Conservation (phyloP, 805 yeast genomes). For the Wilhelminamyces savonicus region DNA sequence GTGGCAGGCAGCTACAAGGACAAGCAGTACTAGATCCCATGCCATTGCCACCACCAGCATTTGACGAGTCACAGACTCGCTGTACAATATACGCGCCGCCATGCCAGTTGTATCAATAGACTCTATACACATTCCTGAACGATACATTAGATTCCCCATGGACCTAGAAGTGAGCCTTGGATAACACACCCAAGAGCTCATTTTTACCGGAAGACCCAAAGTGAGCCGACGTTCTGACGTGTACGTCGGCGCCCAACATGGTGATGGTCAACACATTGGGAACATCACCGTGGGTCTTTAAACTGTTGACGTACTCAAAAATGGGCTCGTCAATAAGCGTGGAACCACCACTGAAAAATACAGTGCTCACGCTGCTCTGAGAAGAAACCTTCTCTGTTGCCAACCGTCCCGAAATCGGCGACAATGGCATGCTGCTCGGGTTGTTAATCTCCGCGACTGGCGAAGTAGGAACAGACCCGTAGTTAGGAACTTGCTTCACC, state of each 20-base stretch:
- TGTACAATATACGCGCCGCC: too few relatives aligned
- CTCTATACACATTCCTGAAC: slow-evolving; percentile 1
- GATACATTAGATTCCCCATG: neutral
- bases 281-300: slow-evolving; percentile 30
- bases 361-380: slow-evolving; percentile 32
- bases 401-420: too few relatives aligned
- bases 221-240: slow-evolving; percentile 50
- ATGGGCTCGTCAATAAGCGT: slow-evolving; percentile 66
- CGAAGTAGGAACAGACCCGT: too few relatives aligned
- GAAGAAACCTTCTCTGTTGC: too few relatives aligned
- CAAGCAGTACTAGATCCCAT: slow-evolving; percentile 20
- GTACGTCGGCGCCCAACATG: slow-evolving; percentile 34
- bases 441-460: too few relatives aligned
- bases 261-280: slow-evolving; percentile 54
- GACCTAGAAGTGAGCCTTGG: too few relatives aligned
- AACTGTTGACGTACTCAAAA: slow-evolving; percentile 46
- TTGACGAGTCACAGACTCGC: too few relatives aligned
- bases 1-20: slow-evolving; percentile 50
- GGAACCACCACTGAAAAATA: slow-evolving; percentile 59
- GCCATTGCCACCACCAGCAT: too few relatives aligned
- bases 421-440: too few relatives aligned
- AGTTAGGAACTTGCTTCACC: slow-evolving; percentile 10
- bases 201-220: slow-evolving; percentile 65
- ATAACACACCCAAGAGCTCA: slow-evolving; percentile 53
- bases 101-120: neutral